phyloP scores from a whole-genome alignment of 2,329 filamentous ascomycete genomes.

The Claviceps citrina region DNA sequence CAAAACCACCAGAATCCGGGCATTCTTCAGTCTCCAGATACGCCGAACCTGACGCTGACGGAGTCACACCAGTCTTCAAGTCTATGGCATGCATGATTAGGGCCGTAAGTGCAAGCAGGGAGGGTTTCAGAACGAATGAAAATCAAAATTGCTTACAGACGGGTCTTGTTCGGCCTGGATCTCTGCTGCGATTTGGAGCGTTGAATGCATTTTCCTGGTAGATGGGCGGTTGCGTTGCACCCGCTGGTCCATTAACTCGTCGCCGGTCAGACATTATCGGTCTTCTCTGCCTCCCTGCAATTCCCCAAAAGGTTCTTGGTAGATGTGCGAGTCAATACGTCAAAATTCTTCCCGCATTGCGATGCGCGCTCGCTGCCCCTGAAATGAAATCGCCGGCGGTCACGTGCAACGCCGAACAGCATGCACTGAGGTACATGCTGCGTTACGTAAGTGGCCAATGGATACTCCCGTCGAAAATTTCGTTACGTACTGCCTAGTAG shows the following conservation, averaged over 20 bases:
- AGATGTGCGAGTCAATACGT: neutral
- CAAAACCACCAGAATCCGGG: conserved; percentile 35
- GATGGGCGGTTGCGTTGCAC: conserved; percentile 58
- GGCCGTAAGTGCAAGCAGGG: neutral
- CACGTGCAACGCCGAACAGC: neutral
- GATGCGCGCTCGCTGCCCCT: too few relatives aligned
- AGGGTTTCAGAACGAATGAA: neutral
- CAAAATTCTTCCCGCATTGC: neutral
- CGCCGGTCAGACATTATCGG: conserved; percentile 62
- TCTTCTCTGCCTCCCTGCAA: neutral
- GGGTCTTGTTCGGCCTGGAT: conserved; percentile 55
- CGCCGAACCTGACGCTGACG: conserved; percentile 84
- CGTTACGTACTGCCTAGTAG: too few relatives aligned
- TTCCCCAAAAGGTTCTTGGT: neutral
- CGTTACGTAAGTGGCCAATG: too few relatives aligned
- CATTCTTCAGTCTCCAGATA: conserved; percentile 55
- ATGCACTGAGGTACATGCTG: too few relatives aligned
- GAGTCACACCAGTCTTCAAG: conserved; percentile 79
- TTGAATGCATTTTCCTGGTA: conserved; percentile 38
- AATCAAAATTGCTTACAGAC: conserved; percentile 11
- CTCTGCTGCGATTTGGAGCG: conserved; percentile 39
- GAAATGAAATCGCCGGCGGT: neutral
- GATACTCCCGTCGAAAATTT: too few relatives aligned
- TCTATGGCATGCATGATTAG: conserved; percentile 34
- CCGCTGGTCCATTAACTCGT: conserved; percentile 75